Evolutionary conservation across 768 basidiomycete species (phyloP), one percentile per base, ranked within the genome.

Genomic region (Mycena capillaripes): DNA sequence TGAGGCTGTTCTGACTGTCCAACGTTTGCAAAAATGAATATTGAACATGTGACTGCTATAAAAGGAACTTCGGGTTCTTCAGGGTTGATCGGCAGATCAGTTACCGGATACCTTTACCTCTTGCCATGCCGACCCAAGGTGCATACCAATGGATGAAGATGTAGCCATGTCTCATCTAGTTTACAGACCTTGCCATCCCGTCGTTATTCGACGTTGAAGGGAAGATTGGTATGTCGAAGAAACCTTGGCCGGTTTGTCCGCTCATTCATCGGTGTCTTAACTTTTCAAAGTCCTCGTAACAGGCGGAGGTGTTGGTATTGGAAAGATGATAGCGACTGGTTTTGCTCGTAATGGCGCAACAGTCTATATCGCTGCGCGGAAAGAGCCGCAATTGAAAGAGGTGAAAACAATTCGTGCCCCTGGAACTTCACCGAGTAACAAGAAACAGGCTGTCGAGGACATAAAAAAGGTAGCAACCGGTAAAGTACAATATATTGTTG

Each of bases 311-410:
- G 92, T 92, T 46, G 95, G 95, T 1, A 89, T 97, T 53, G 95
- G 95, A 10, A 91, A 89, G 77, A 92, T 95, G 89, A 95, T 97
- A 76, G 95, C 96, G 27, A 84, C 90, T 0, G 92, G 93, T 1
- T 92, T 95, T 75, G 93, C 92, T 1, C 89, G 92, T 82, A 96
- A 97, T 76, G 96, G 96, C 16, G 94, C 92, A 38, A 92, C 90
- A 76, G 96, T 97, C 48, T 96, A 97, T 83, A 96, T 97, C 75
- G 95, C 96, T 17, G 92, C 94, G 14, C 87, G 96, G 66, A 96
- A 95, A 79, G 93, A 95, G 83, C 79, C 85, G 23, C 92, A 93
- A 76, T 86, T 97, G 68, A 90, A 93, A 82, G 89, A 93, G 86
- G 94, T 92, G 66, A 21, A 1, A 3, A 19, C 4, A 25, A 21